Conservation (phyloP, 202 grass and related monocot species). For the Carex arenaria region DNA sequence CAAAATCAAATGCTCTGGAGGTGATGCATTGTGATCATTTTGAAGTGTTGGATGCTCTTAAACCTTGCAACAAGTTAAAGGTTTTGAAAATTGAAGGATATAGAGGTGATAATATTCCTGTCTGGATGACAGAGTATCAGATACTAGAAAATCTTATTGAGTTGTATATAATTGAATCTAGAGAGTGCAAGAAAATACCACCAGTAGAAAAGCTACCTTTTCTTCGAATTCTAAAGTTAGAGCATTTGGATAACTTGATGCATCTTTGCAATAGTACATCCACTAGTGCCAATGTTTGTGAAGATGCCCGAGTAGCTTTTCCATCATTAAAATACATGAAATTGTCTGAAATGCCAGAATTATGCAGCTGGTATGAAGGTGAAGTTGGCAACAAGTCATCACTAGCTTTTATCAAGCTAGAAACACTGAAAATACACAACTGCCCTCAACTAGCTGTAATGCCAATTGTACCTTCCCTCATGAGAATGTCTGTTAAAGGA, state of each 20-base stretch:
- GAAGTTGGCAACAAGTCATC: background rate
- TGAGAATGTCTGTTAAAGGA: background rate
- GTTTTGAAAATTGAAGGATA: background rate
- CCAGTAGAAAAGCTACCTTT: background rate
- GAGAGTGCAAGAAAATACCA: background rate
- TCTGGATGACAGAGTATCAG: constrained; percentile 20
- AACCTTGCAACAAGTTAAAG: background rate
- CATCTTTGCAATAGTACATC: background rate
- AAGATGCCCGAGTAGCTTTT: background rate
- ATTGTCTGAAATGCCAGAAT: background rate
- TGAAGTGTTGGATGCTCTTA: constrained; percentile 28
- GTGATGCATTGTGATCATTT: background rate
- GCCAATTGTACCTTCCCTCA: background rate
- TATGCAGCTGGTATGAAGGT: constrained; percentile 20
- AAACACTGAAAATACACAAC: background rate
- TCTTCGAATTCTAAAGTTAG: background rate
- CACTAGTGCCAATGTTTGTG: background rate
- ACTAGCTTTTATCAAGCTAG: background rate
- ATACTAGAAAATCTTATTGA: constrained; percentile 12
- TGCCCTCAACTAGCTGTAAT: constrained; percentile 22
- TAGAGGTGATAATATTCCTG: background rate
- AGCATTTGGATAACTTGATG: background rate
- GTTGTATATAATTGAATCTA: background rate
- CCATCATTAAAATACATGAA: background rate
- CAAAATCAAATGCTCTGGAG: too few species aligned